Base-by-base conservation (phyloP, 2,329 filamentous ascomycete genomes). In the Talaromyces sp. region DNA sequence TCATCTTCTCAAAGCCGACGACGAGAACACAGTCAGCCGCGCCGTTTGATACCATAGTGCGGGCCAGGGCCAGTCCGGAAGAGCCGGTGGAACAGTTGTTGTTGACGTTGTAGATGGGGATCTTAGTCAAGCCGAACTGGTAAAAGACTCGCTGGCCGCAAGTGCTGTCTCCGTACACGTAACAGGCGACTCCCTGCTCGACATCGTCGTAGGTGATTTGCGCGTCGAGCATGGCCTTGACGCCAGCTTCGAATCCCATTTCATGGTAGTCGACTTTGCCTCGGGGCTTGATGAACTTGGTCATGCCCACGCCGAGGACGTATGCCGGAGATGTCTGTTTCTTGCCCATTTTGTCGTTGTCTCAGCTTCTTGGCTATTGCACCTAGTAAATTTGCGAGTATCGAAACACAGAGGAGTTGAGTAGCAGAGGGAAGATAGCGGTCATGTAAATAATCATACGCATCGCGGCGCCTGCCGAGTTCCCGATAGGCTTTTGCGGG, bases 41-140 rank as follows among this genome's bases (percentile, higher is more conserved):
- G 35, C 93, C 93, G 68, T 90, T 84, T 7, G 86, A 82, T 68
- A 97, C 87, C 73, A 96, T 83, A 58, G 88, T 91, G 35, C 92
- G 83, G 1, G 84, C 95, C 84, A 98, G 89, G 72, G 88, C 87
- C 61, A 98, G 80, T 9, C 93, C 95, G 0, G 93, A 96, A 4
- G 89, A 92, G n/a, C 93, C 95, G 0, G 93, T 98, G 4, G 90
- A 91, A 82, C 93, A 98, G 81, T 97, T 97, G 83, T 98, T 98
- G 84, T 97, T 98, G 72, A 96, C 91, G 72, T 98, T 98, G 82
- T 96, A 93, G 73, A 98, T 91, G 70, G 93, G 93, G 69, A 98
- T 97, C 71, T 89, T 84, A 50, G 93, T 97, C 88, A 98, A 93
- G 80, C 93, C 95, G 76, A 98, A 97, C 79, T 98, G 93, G 80